Evolutionary conservation across 306 rosid genomes (phyloP).

Genomic region (Chamaecrista fasciculata): DNA sequence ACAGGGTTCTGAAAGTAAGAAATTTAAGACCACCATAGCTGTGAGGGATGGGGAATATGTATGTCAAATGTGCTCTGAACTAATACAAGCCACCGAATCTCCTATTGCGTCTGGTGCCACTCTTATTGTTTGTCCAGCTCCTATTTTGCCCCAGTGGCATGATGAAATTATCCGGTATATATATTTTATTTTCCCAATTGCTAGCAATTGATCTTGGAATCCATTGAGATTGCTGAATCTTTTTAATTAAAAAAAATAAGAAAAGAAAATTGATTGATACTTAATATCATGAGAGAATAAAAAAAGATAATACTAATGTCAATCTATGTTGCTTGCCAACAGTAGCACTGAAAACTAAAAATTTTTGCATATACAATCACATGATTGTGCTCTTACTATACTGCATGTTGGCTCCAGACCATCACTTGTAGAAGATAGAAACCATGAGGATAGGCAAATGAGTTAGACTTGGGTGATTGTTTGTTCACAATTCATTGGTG

Average conservation of each 20-base stretch:
- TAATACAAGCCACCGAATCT: constrained; percentile 69
- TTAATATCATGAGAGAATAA: background rate
- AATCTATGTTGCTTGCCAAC: background rate
- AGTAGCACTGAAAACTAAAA: background rate
- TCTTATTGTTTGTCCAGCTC: constrained; percentile 91
- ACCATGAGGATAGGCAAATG: background rate
- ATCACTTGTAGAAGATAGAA: background rate
- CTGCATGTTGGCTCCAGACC: background rate
- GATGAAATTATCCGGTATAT: constrained; percentile 82
- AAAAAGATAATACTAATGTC: background rate
- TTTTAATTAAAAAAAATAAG: background rate
- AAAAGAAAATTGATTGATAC: background rate
- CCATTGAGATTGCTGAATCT: background rate
- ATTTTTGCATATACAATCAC: background rate
- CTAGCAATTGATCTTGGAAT: constrained; percentile 6
- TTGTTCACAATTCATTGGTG: background rate
- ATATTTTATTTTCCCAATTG: constrained; percentile 24
- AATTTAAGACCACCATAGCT: constrained; percentile 46
- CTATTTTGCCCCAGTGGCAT: constrained; percentile 91
- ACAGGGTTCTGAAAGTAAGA: constrained; percentile 50
- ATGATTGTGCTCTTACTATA: background rate
- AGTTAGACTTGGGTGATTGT: background rate
- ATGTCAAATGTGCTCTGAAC: constrained; percentile 81
- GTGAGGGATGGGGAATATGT: constrained; percentile 70
- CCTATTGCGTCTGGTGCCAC: constrained; percentile 92